A percentile compares a stretch with the other conserved stretches of the same genome.
These are phyloP conservation scores for Brassica rapa DNA, from an alignment of 345 rosid genomes.

Conservation along the genomic window DNA sequence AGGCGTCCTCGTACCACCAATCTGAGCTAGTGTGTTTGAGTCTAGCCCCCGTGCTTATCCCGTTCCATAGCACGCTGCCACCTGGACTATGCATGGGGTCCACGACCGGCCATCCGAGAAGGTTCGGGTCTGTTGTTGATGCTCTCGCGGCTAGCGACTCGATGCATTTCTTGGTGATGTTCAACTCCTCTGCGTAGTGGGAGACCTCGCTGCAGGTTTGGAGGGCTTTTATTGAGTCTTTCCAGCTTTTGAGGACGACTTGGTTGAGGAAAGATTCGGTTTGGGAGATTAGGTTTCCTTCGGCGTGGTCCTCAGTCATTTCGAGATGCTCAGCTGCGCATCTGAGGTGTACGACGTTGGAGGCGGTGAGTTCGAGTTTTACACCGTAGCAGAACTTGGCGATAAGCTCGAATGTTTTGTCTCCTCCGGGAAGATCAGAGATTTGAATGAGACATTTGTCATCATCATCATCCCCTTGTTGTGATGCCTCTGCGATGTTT, in stretches of 20 bases:
- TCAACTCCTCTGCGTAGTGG: background rate
- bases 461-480: conserved; percentile 55
- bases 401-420: conserved; percentile 90
- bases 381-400: conserved; percentile 99
- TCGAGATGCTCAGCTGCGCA: conserved; percentile 88
- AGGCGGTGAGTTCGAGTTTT: conserved; percentile 88
- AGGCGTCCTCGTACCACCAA: background rate
- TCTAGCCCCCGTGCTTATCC: background rate
- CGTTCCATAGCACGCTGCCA: background rate
- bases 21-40: background rate
- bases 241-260: conserved; percentile 1
- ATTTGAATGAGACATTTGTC: conserved; percentile 64
- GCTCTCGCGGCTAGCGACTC: background rate
- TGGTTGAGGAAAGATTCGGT: conserved; percentile 52
- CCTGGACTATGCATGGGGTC: background rate
- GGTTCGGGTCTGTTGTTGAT: background rate
- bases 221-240: background rate
- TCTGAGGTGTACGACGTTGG: conserved; percentile 77
- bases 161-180: background rate
- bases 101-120: background rate
- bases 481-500: conserved; percentile 75
- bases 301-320: conserved; percentile 94
- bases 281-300: conserved; percentile 74
- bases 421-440: conserved; percentile 80
- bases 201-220: background rate